Evolutionary conservation across 495 filamentous ascomycete species (phyloP), one percentile per base, ranked within the genome.

Genomic region (Niebla homalea): DNA sequence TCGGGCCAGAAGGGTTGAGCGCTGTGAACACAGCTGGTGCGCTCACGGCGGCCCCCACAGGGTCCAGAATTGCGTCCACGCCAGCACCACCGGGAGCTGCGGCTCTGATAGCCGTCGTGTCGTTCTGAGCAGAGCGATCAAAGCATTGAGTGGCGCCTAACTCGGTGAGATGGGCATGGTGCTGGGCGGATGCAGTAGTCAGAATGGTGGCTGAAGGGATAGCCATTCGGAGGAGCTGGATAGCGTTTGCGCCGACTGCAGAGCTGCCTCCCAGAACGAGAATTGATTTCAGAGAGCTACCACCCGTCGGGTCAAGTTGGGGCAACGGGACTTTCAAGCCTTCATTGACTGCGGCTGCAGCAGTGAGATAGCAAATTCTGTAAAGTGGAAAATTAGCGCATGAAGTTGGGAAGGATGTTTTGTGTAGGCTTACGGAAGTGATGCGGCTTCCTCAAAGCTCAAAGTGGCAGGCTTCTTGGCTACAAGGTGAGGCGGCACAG

Each of bases 241-340:
- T 63, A 7, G 63, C 64, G 8, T 55, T 57, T 4, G 63, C 56
- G 32, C 70, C 70, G 16, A 70, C 58, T 18, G 56, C 63, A 5
- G 70, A 71, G 50, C 62, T 64, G 18, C 67, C 70, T 45, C 70
- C 70, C 0, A 74, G 49, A 16, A 74, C 55, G 10, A 72, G 67
- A 40, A 71, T 52, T 0, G 66, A 65, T 32, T 57, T 56, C 22
- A 54, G 63, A 10, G 32, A 52, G 26, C 47, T 48, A 22, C 56
- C 50, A 10, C 44, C 36, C 21, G 36, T 54, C 42, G 43, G 52
- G 10, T 48, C 21, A 22, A 70, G 57, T 35, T 60, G 58, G 5
- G 68, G 66, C 1, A 72, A 45, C 7, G 61, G 62, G 4, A 65
- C 49, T 10, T 61, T 45, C 15, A 65, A 37, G n/a, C 53, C 57